These are phyloP conservation scores for Pleurotus salmoneostramineus DNA, from an alignment of 768 basidiomycete genomes.

Conservation along the genomic window DNA sequence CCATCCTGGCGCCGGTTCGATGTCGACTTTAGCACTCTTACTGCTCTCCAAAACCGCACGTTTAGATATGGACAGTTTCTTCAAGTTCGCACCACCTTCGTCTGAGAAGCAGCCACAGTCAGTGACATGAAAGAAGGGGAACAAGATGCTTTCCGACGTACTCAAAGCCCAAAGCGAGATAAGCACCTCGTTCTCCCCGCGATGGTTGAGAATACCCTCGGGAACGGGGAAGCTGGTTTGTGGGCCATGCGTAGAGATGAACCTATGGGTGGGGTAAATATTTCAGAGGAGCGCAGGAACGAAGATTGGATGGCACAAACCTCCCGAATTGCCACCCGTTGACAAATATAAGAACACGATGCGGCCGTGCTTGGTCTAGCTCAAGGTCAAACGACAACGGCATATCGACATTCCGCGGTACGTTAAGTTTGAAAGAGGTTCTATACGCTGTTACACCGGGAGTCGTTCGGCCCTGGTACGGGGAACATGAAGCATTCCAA, in stretches of 20 bases:
- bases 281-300: no score
- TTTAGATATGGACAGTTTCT: slow-evolving; percentile 24
- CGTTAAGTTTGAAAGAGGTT: slow-evolving; percentile 50
- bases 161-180: slow-evolving; percentile 32
- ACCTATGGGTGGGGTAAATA: slow-evolving; percentile 17
- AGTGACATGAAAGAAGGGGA: not conserved
- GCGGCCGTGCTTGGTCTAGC: slow-evolving; percentile 39
- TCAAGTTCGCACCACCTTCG: slow-evolving; percentile 25
- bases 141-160: slow-evolving; percentile 11
- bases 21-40: slow-evolving; percentile 21
- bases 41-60: slow-evolving; percentile 23
- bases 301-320: slow-evolving; percentile 12
- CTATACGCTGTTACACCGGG: slow-evolving; percentile 65
- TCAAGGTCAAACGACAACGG: slow-evolving; percentile 60
- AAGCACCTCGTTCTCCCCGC: slow-evolving; percentile 28
- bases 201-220: slow-evolving; percentile 32
- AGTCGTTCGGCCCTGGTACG: slow-evolving; percentile 38
- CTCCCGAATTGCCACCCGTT: slow-evolving; percentile 78
- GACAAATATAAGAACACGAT: slow-evolving; percentile 63
- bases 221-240: slow-evolving; percentile 42
- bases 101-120: not conserved
- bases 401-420: slow-evolving; percentile 49
- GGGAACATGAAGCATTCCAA: slow-evolving; percentile 45
- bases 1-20: slow-evolving; percentile 29
- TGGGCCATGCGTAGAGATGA: slow-evolving; percentile 35